Evolutionary conservation across 441 rosid species (phyloP).

Genomic region (Gossypium davidsonii): DNA sequence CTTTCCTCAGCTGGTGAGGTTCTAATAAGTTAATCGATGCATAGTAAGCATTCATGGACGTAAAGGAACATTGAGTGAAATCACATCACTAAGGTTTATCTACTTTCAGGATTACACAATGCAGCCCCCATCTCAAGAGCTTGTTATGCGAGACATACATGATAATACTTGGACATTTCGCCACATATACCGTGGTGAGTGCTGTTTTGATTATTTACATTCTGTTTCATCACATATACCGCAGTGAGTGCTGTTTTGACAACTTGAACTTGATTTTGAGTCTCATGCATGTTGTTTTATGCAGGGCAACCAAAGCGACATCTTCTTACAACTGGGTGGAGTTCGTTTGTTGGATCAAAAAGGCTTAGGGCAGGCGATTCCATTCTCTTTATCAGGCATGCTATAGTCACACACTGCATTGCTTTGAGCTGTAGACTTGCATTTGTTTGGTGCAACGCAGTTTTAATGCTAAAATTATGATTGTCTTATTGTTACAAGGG

Average conservation of each 20-base stretch:
- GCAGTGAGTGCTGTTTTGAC: slow-evolving; percentile 40
- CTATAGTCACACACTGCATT: background rate
- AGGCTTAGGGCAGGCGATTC: slow-evolving; percentile 94
- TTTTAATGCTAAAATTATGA: background rate
- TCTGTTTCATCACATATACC: slow-evolving; percentile 63
- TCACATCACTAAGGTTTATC: background rate
- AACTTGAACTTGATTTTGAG: background rate
- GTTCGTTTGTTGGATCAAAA: slow-evolving; percentile 88
- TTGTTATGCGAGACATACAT: slow-evolving; percentile 83
- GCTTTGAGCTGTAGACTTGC: background rate
- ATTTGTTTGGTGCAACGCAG: background rate
- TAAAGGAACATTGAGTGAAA: background rate
- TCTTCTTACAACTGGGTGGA: slow-evolving; percentile 96
- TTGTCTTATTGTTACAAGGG: slow-evolving; percentile 32
- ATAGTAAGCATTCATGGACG: background rate
- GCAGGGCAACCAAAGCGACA: slow-evolving; percentile 98
- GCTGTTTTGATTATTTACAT: background rate
- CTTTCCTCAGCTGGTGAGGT: slow-evolving; percentile 75
- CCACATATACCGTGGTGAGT: slow-evolving; percentile 80
- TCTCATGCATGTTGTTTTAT: slow-evolving; percentile 9
- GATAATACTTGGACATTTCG: slow-evolving; percentile 93
- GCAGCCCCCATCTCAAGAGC: slow-evolving; percentile 96
- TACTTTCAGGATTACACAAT: slow-evolving; percentile 63
- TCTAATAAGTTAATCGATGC: background rate
- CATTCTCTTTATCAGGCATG: slow-evolving; percentile 82